phyloP scores from a whole-genome alignment of 768 basidiomycete species.

The Saitozyma sp. region DNA sequence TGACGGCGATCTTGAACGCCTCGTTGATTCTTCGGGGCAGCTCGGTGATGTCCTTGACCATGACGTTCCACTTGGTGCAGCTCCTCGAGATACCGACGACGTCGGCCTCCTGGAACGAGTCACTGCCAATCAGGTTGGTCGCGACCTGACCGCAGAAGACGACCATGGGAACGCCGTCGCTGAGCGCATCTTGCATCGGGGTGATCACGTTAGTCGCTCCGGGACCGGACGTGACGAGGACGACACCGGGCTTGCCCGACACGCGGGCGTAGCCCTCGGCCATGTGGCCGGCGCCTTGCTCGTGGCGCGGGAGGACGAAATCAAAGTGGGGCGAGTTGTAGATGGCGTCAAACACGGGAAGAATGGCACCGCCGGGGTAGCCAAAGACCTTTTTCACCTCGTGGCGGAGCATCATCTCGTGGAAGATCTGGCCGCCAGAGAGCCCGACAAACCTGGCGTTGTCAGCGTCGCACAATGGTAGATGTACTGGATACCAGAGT shows the following conservation, averaged over 20 bases:
- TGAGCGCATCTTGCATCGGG: constrained; percentile 95
- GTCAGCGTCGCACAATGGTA: constrained; percentile 54
- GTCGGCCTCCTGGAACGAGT: constrained; percentile 99
- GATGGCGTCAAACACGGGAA: constrained; percentile 99
- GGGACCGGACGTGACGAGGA: constrained; percentile 96
- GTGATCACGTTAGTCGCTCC: constrained; percentile 98
- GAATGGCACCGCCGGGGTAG: constrained; percentile 95
- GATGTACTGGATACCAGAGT: constrained; percentile 42
- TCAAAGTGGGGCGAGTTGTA: constrained; percentile 93
- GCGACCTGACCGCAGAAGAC: constrained; percentile 99
- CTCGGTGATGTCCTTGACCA: constrained; percentile 96
- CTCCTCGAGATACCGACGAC: constrained; percentile 91
- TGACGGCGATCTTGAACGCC: constrained; percentile 98
- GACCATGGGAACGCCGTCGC: constrained; percentile 88
- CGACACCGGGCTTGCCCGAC: constrained; percentile 95
- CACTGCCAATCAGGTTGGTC: constrained; percentile 96
- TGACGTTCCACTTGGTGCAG: constrained; percentile 99
- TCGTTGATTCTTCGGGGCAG: constrained; percentile 95
- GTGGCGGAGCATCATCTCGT: constrained; percentile 99
- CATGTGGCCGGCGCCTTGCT: constrained; percentile 99
- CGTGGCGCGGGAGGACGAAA: constrained; percentile 92
- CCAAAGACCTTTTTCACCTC: constrained; percentile 95
- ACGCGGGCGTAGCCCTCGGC: constrained; percentile 97
- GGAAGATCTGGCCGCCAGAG: constrained; percentile 95
- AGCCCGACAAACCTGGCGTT: constrained; percentile 76